A percentile compares a stretch with the other conserved stretches of the same genome.
Conservation (phyloP, 169 alveolate species). For the Plasmodium chabaudi region DNA sequence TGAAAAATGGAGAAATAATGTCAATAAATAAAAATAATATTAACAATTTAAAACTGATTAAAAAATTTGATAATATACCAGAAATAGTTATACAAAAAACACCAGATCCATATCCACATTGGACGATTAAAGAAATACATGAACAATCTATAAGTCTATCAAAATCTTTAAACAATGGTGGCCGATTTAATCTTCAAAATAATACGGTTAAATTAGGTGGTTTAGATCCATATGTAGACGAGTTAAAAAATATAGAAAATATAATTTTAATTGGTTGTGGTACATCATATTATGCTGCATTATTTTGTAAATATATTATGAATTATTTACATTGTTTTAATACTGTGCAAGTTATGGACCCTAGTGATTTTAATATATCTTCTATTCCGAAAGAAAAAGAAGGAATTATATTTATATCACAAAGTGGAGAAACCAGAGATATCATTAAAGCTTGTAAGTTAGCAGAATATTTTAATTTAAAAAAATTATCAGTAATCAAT, state of each 20-base stretch:
- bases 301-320: constrained; percentile 92
- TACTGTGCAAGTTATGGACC: constrained; percentile 91
- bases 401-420: constrained; percentile 93
- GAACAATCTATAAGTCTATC: constrained; percentile 88
- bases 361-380: constrained; percentile 89
- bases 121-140: constrained; percentile 93
- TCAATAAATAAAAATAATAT: constrained; percentile 87
- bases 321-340: constrained; percentile 88
- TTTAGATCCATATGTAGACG: constrained; percentile 63
- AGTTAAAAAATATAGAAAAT: constrained; percentile 84
- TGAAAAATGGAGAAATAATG: constrained; percentile 92
- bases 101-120: constrained; percentile 91
- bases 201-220: constrained; percentile 76
- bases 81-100: constrained; percentile 84
- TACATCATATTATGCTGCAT: constrained; percentile 92
- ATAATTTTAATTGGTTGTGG: constrained; percentile 95
- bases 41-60: constrained; percentile 80
- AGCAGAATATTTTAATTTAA: constrained; percentile 87
- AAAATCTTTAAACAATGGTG: constrained; percentile 68
- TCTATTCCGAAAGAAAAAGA: constrained; percentile 83
- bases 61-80: constrained; percentile 50
- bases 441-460: constrained; percentile 86
- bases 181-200: constrained; percentile 38
- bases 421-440: constrained; percentile 98
- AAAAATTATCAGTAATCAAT: constrained; percentile 92